A percentile compares a stretch with the other conserved stretches of the same genome.
These are phyloP conservation scores for Drechslerella coelobrocha DNA, from an alignment of 2,329 filamentous ascomycete species.

Conservation along the genomic window DNA sequence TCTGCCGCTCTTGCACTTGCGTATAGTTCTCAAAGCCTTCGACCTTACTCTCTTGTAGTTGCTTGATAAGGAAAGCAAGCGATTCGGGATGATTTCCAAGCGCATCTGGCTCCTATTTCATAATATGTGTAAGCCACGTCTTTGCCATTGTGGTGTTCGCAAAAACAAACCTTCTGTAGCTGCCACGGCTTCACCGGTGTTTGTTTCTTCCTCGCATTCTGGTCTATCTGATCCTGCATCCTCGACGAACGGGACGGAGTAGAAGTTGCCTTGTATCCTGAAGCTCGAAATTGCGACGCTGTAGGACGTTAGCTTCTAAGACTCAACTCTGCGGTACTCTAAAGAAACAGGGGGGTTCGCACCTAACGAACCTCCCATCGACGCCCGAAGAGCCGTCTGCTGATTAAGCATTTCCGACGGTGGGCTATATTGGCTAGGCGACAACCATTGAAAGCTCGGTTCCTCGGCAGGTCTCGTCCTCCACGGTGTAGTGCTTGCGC, in stretches of 20 bases:
- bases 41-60: constrained; percentile 40
- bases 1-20: constrained; percentile 36
- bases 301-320: constrained; percentile 1
- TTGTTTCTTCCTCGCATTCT: not conserved
- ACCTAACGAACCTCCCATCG: constrained; percentile 16
- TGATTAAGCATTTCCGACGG: constrained; percentile 11
- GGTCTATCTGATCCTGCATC: constrained; percentile 20
- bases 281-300: constrained; percentile 28
- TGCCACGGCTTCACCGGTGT: constrained; percentile 23
- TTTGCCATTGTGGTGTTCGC: not conserved
- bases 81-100: constrained; percentile 20
- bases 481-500: constrained; percentile 5
- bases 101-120: constrained; percentile 15
- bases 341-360: not conserved
- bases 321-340: not conserved
- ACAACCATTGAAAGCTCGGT: constrained; percentile 1
- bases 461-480: constrained; percentile 6
- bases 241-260: constrained; percentile 17
- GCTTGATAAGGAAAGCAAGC: constrained; percentile 24
- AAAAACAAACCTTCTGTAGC: constrained; percentile 26
- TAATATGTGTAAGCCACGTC: not conserved
- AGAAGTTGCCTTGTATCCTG: not conserved
- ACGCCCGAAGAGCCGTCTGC: not conserved
- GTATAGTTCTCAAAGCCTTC: constrained; percentile 45
- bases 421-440: constrained; percentile 31